A percentile compares a stretch with the other conserved stretches of the same genome.
phyloP scores from a whole-genome alignment of 306 rosid species.

The Comarum palustre region DNA sequence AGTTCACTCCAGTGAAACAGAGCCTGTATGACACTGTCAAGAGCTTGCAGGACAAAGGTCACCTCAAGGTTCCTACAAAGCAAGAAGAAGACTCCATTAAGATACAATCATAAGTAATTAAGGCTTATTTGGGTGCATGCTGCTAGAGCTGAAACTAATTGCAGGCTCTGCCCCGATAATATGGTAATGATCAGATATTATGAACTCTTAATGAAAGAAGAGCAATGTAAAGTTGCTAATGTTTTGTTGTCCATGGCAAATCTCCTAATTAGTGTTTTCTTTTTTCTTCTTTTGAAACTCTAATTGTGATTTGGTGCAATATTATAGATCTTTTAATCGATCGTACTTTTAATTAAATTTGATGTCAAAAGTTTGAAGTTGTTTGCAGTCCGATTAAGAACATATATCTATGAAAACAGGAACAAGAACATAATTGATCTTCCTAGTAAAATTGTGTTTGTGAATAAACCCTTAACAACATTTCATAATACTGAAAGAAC shows the following conservation, averaged over 20 bases:
- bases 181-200: not conserved
- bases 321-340: not conserved
- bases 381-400: not conserved
- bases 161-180: not conserved
- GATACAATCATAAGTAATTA: constrained; percentile 20
- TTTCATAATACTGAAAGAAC: too few relatives aligned
- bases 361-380: not conserved
- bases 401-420: not conserved
- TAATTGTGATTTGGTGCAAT: not conserved
- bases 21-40: constrained; percentile 78
- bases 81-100: constrained; percentile 36
- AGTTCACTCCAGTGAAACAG: constrained; percentile 68
- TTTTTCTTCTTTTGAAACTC: not conserved
- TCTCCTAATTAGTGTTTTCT: not conserved
- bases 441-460: too few relatives aligned
- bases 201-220: not conserved
- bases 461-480: too few relatives aligned
- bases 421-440: not conserved
- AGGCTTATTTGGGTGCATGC: not conserved
- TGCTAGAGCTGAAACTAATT: not conserved
- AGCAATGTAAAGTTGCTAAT: not conserved
- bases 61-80: constrained; percentile 46
- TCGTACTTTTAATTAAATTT: not conserved
- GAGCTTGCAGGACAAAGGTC: constrained; percentile 82
- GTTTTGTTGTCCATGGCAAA: not conserved